Percentiles rank a stretch among this genome's conserved stretches.
Evolutionary conservation across 306 rosid genomes (phyloP).

Genomic region (Trifolium subterraneum): DNA sequence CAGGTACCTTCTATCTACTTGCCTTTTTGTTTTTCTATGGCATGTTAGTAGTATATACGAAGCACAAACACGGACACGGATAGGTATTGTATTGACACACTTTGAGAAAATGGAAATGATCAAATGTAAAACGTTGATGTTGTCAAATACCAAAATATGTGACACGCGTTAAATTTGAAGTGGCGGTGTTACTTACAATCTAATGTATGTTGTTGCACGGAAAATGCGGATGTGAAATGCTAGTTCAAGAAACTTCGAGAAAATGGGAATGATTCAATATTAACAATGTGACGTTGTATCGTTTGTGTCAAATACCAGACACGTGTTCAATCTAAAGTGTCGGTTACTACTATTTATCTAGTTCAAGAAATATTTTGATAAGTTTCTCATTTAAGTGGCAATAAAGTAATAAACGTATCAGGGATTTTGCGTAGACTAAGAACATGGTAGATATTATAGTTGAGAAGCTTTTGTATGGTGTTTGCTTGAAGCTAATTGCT

Average conservation of each 20-base stretch:
- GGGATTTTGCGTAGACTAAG: neutral
- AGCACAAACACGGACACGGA: neutral
- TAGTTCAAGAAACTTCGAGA: neutral
- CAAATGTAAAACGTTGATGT: neutral
- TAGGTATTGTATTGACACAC: neutral
- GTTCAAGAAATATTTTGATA: neutral
- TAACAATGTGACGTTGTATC: neutral
- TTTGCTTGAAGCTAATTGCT: neutral
- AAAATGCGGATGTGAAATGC: neutral
- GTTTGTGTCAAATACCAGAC: neutral
- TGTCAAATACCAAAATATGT: neutral
- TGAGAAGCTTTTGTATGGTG: neutral
- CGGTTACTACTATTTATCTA: no score
- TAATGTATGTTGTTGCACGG: neutral
- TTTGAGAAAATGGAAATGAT: neutral
- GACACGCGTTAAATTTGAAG: neutral
- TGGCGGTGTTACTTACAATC: neutral
- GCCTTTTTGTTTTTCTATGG: neutral
- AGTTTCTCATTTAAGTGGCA: neutral
- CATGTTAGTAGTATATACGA: neutral
- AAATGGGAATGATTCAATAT: neutral
- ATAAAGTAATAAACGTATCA: neutral
- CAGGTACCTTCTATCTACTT: conserved; percentile 55
- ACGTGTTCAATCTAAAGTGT: neutral
- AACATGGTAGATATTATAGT: neutral